Conservation (phyloP, 805 yeast species). For the Blastobotrys parvus region DNA sequence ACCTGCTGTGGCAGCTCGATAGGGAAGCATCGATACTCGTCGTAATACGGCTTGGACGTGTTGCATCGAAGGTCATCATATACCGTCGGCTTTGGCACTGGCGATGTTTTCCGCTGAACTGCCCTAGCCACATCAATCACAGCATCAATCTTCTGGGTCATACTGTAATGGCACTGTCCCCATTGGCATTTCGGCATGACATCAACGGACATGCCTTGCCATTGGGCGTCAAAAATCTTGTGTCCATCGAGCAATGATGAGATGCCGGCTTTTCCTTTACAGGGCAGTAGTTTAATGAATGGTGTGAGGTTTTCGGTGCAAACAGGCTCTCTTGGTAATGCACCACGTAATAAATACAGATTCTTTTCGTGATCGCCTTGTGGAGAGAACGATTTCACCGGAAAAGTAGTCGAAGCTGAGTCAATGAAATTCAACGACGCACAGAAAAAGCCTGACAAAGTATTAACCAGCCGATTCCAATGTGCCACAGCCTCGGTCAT, state of each 20-base stretch:
- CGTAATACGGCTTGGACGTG: conserved; percentile 41
- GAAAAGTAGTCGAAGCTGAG: conserved; percentile 64
- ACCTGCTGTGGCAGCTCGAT: conserved; percentile 40
- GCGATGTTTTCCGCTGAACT: conserved; percentile 51
- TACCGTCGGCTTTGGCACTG: conserved; percentile 73
- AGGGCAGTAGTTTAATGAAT: conserved; percentile 78
- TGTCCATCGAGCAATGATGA: conserved; percentile 84
- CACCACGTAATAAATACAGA: conserved; percentile 59
- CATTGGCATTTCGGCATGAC: conserved; percentile 47
- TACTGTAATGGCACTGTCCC: conserved; percentile 16
- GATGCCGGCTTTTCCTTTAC: conserved; percentile 85
- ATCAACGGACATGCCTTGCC: conserved; percentile 93
- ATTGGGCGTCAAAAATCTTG: conserved; percentile 71
- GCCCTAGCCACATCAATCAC: conserved; percentile 65
- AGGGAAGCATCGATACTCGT: conserved; percentile 74
- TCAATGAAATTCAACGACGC: conserved; percentile 90
- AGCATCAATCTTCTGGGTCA: conserved; percentile 61
- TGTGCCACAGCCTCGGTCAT: conserved; percentile 46
- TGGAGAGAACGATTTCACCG: conserved; percentile 36
- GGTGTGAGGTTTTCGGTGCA: conserved; percentile 97
- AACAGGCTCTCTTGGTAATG: conserved; percentile 89
- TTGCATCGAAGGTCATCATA: conserved; percentile 74
- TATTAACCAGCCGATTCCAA: conserved; percentile 69
- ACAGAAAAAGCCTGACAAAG: conserved; percentile 86
- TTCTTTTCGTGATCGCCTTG: conserved; percentile 16